Evolutionary conservation across 2,329 filamentous ascomycete genomes (phyloP), one percentile per base, ranked within the genome.

Genomic region (Sarocladiaceae sp.): DNA sequence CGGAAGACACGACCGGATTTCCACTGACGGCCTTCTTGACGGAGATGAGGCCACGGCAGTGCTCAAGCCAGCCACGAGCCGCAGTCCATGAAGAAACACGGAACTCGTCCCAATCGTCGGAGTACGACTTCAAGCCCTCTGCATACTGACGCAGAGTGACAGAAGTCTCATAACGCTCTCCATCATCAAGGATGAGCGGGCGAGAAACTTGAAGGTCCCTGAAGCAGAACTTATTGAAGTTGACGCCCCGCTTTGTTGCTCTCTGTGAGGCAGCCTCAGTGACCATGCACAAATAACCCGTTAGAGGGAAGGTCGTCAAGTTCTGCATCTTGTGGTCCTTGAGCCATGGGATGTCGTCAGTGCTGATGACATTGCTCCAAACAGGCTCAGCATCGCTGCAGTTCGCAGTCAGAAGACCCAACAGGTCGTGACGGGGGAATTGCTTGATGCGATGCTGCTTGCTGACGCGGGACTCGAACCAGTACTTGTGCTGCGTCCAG

Each of bases 241-340:
- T 25, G 20, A 62, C 33, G 2, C 60, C 59, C 3, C 60, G 57
- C 5, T 64, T 54, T 26, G 55, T 53, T 1, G 64, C 64, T 4
- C 60, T 23, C 59, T 75, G 75, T 2, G 61, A 58, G 7, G 67
- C 70, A 2, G 76, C 77, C 56, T 79, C 77, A 0, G 77, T 56
- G 0, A 70, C 74, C 73, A 83, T 78, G 25, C 72, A 70, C 3
- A 80, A 60, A 50, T 74, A 78, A 2, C 76, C 81, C 1, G 77
- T 71, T 31, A 79, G 70, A 25, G 82, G 79, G 60, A 79, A 83
- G 29, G 82, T 73, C 2, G 72, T 74, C 26, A 80, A 63, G 11
- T 74, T 78, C 57, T 84, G 79, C 63, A 85, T 77, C 52, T 67
- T 67, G 65, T 84, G 82, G 57, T 83, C 77, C 40, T 77, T 71